Conservation (phyloP, 2,329 filamentous ascomycete genomes). For the Aspergillus sp. region DNA sequence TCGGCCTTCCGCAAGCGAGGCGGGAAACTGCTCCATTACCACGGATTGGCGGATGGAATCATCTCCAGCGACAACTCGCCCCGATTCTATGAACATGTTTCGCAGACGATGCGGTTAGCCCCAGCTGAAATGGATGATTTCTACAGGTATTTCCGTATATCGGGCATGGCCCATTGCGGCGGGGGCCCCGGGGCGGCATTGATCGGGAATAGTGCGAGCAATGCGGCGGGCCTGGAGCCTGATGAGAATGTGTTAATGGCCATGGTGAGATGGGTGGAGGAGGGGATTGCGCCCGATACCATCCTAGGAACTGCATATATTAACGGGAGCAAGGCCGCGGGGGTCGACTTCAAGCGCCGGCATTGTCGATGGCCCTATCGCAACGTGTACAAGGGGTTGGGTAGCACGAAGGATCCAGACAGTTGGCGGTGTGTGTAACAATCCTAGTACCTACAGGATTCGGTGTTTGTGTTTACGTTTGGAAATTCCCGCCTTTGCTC, state of each 20-base stretch:
- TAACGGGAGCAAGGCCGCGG: constrained; percentile 6
- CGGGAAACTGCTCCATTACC: constrained; percentile 42
- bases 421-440: too few species aligned
- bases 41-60: constrained; percentile 31
- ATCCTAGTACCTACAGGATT: too few species aligned
- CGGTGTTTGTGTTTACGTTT: too few species aligned
- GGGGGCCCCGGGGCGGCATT: constrained; percentile 11
- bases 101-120: not conserved
- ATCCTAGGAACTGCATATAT: constrained; percentile 14
- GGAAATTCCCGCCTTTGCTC: too few species aligned
- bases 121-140: constrained; percentile 12
- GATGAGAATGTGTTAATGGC: constrained; percentile 15
- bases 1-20: constrained; percentile 45
- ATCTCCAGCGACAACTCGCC: constrained; percentile 18
- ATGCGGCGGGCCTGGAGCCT: not conserved
- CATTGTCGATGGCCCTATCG: constrained; percentile 13
- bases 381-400: too few species aligned
- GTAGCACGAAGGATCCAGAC: too few species aligned
- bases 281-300: constrained; percentile 6
- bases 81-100: constrained; percentile 15
- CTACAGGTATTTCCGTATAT: constrained; percentile 16
- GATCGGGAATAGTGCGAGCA: constrained; percentile 13
- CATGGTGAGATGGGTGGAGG: constrained; percentile 18
- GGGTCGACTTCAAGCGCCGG: not conserved
- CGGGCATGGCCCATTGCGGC: constrained; percentile 16